Evolutionary conservation across 2,329 filamentous ascomycete species (phyloP).

Genomic region (Alternaria longipes): DNA sequence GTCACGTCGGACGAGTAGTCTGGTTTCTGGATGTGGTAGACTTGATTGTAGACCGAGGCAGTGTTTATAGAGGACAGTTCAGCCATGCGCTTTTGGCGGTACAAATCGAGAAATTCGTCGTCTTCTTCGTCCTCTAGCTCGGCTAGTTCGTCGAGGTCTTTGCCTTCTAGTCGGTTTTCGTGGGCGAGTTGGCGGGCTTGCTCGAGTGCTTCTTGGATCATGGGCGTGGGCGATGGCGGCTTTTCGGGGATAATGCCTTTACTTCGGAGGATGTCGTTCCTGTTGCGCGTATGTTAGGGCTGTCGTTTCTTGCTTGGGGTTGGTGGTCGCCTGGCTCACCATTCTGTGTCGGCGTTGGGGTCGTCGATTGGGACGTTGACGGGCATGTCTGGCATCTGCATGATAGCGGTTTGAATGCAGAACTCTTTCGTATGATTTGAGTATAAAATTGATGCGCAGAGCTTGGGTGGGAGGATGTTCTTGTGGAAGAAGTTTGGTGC

Average conservation of each 20-base stretch:
- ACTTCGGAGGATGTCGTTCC: slow-evolving; percentile 98
- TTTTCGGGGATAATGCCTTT: slow-evolving; percentile 98
- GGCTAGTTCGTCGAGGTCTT: slow-evolving; percentile 91
- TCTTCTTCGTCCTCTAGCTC: slow-evolving; percentile 96
- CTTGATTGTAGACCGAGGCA: slow-evolving; percentile 83
- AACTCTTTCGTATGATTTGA: neutral
- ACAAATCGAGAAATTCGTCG: slow-evolving; percentile 86
- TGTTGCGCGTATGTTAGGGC: slow-evolving; percentile 50
- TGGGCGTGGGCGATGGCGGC: slow-evolving; percentile 90
- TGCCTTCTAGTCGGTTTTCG: slow-evolving; percentile 92
- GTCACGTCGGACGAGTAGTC: slow-evolving; percentile 93
- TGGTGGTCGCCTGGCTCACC: slow-evolving; percentile 61
- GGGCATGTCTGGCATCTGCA: slow-evolving; percentile 62
- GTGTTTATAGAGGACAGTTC: slow-evolving; percentile 80
- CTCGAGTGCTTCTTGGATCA: slow-evolving; percentile 92
- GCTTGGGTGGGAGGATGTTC: neutral
- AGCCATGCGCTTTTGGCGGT: slow-evolving; percentile 83
- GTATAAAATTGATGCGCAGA: slow-evolving; percentile 35
- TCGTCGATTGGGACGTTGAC: slow-evolving; percentile 88
- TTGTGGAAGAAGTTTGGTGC: slow-evolving; percentile 22
- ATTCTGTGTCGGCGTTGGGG: slow-evolving; percentile 97
- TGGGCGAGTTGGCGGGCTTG: slow-evolving; percentile 85
- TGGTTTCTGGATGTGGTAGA: slow-evolving; percentile 93
- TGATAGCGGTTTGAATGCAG: slow-evolving; percentile 20
- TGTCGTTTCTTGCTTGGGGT: neutral